Evolutionary conservation across 192 early-diverging fungal species (phyloP).

Genomic region (Coemansia sp.): DNA sequence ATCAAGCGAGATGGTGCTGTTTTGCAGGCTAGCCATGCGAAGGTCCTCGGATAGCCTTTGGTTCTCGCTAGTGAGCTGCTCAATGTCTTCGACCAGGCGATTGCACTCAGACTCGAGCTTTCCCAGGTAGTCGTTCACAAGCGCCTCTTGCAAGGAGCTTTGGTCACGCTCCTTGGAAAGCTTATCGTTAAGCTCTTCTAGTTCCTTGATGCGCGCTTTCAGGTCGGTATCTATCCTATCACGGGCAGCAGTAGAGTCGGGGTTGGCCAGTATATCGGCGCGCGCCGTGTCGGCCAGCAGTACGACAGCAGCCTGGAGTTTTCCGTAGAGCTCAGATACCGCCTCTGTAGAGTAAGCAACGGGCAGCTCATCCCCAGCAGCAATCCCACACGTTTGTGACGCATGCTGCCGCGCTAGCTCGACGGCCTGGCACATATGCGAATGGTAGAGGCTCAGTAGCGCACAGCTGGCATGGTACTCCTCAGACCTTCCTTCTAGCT

Average conservation of each 20-base stretch:
- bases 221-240: conserved; percentile 15
- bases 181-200: conserved; percentile 57
- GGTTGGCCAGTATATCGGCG: neutral
- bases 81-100: conserved; percentile 74
- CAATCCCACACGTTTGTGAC: conserved; percentile 13
- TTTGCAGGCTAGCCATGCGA: conserved; percentile 44
- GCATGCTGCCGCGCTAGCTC: conserved; percentile 1
- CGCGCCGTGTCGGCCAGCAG: neutral
- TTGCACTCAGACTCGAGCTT: conserved; percentile 71
- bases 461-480: conserved; percentile 33
- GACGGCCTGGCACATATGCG: conserved; percentile 2
- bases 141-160: conserved; percentile 16
- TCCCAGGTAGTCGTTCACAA: conserved; percentile 46
- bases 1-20: conserved; percentile 52
- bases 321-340: neutral
- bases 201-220: conserved; percentile 58
- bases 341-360: neutral
- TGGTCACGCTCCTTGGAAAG: conserved; percentile 57
- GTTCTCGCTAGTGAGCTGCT: conserved; percentile 64
- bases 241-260: conserved; percentile 15
- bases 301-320: neutral
- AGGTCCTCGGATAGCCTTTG: conserved; percentile 47
- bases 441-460: conserved; percentile 5
- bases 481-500: conserved; percentile 31
- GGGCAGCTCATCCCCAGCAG: neutral